phyloP scores from a whole-genome alignment of 371 early-diverging fungal genomes.

The Mucor circinelloides region DNA sequence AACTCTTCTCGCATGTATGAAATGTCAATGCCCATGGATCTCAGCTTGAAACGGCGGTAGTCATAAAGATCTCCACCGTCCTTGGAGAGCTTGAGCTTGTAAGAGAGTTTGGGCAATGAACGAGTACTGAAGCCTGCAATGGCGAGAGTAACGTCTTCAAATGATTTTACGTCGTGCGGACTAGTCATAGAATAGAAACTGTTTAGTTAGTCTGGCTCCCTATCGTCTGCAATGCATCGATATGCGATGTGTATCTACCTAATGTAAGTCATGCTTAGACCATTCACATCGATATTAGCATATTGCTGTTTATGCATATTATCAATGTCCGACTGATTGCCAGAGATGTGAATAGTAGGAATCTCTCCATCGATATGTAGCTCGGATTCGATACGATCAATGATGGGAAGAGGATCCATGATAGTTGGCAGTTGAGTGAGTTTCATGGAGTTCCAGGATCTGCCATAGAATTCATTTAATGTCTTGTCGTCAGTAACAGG shows the following conservation, averaged over 20 bases:
- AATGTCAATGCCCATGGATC: conserved; percentile 40
- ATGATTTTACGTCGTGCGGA: conserved; percentile 8
- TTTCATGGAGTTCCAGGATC: conserved; percentile 22
- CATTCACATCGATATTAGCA: conserved; percentile 10
- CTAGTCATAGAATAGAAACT: not conserved
- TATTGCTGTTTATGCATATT: conserved; percentile 23
- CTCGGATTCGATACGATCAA: conserved; percentile 21
- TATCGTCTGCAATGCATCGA: not conserved
- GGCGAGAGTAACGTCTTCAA: conserved; percentile 11
- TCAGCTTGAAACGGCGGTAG: conserved; percentile 36
- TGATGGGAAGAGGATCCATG: conserved; percentile 8
- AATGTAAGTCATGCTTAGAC: conserved; percentile 33
- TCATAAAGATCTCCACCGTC: conserved; percentile 22
- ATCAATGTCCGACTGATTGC: conserved; percentile 17
- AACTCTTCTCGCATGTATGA: conserved; percentile 55
- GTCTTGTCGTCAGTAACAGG: conserved; percentile 4
- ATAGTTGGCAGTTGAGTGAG: conserved; percentile 8
- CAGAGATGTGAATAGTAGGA: conserved; percentile 27
- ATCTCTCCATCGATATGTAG: conserved; percentile 28
- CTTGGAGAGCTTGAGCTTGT: conserved; percentile 32
- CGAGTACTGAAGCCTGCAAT: conserved; percentile 34
- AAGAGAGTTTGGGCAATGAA: conserved; percentile 17
- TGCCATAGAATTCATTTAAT: conserved; percentile 19
- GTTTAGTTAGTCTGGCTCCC: not conserved
- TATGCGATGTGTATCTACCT: conserved; percentile 26